Evolutionary conservation across 371 early-diverging fungal genomes (phyloP), one percentile per base, ranked within the genome.

Genomic region (Basidiobolus meristosporus): DNA sequence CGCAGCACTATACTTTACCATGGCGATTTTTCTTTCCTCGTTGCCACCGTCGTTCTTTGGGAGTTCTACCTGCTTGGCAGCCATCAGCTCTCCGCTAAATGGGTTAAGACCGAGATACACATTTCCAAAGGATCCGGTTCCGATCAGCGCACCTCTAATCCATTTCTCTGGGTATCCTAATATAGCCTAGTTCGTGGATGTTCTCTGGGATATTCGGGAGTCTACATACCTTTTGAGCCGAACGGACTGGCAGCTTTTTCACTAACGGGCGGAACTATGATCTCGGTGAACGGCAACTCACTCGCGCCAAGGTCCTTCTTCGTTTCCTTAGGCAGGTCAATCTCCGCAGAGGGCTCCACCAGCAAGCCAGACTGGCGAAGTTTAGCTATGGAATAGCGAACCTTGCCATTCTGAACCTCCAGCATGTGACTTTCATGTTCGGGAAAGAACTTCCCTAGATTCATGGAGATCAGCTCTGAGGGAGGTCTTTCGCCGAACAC

Each of bases 31-130:
- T 35, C 74, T 76, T 36, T 49, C 56, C 62, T 77, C 42, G 64
- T 71, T 18, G 67, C 71, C 3, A 71, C 63, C 40, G 70, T 77
- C 18, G 65, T 73, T 47, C 20, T 63, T 69, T 1, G 89, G 82
- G 16, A 90, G 50, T 47, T 85, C 84, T 2, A 98, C 97, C 59
- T 92, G 90, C 59, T 99, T 99, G 7, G 98, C 90, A 0, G 99
- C 99, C 80, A 98, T 90, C 17, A 95, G 53, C 38, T 78, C 84
- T 2, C 87, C 85, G 9, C 73, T 85, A 16, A 69, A 58, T 9
- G 80, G 64, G 51, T 89, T 84, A 44, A 87, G 67, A 2, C 90
- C 98, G 31, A 82, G 70, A 45, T 85, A 98, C 3, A 99, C 99
- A 47, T 76, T 77, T 7, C 95, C 98, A 71, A 95, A 98, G 3